Base-by-base conservation (phyloP, 106 monocot genomes). In the Triglochin maritima region DNA sequence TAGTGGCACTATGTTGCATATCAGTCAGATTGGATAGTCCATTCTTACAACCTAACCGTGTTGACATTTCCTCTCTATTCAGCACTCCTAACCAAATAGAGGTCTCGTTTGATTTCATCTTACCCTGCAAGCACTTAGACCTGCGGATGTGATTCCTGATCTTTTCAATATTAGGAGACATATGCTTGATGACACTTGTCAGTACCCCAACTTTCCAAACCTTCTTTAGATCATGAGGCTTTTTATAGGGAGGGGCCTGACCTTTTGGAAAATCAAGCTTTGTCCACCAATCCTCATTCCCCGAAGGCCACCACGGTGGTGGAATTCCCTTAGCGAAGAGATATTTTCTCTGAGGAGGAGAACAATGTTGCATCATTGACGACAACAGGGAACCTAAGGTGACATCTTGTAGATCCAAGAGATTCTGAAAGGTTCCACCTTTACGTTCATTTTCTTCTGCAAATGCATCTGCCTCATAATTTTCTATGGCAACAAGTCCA, bases 161-260 rank as follows among this genome's bases (percentile, higher is more conserved):
- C 66, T 98, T 98, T 9, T 76, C 83, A 64, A 91, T 83, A 79
- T 91, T 86, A 11, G 96, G 96, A 51, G 90, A 86, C 96, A 98
- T 91, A 66, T 98, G 96, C 79, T 98, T 98, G 17, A 98, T 88
- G 8, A 98, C 90, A 54, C 76, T 80, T 0, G 84, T 91, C 7
- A 98, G 80, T n/a, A 98, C 91, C 17, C 91, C 96, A 77, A 91
- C 96, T 70, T 98, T 98, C 91, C 83, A 91, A 2, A 88, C 62
- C 76, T 98, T 98, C 80, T 98, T 98, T 60, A 98, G 72, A 84
- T 98, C 96, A 77, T 98, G 96, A 52, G 96, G 96, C 59, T 98
- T 98, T 65, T 76, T 91, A 48, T 76, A 76, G 7, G 76, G 76
- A 55, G 68, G 68, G 44, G 63, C 9, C 52, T 76, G 68, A 16